A percentile compares a stretch with the other conserved stretches of the same genome.
phyloP scores from a whole-genome alignment of 805 yeast genomes.

The Teunomyces panamensis region DNA sequence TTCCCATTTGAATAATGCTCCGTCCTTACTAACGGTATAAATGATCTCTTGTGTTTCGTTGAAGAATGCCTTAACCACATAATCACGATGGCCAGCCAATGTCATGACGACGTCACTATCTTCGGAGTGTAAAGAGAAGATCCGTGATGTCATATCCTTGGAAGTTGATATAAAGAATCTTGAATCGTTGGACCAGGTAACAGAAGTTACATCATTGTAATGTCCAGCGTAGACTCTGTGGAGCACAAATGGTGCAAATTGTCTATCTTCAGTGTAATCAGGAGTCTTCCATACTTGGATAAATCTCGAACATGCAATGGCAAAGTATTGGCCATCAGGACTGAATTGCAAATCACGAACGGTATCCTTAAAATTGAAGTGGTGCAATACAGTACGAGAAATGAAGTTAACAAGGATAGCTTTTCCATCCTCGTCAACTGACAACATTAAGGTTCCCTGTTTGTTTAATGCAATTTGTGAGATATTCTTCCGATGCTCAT shows the following conservation, averaged over 20 bases:
- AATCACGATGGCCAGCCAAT: constrained; percentile 89
- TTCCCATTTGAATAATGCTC: constrained; percentile 92
- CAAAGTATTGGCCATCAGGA: constrained; percentile 85
- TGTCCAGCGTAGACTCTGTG: constrained; percentile 92
- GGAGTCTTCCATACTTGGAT: constrained; percentile 96
- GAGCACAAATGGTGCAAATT: constrained; percentile 93
- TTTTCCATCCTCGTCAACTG: constrained; percentile 89
- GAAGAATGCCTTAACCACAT: constrained; percentile 84
- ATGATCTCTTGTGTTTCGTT: constrained; percentile 84
- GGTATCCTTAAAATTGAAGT: constrained; percentile 84
- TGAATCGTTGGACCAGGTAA: constrained; percentile 90
- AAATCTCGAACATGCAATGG: constrained; percentile 77
- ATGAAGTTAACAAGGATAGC: constrained; percentile 86
- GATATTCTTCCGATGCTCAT: constrained; percentile 88
- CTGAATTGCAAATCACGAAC: constrained; percentile 78
- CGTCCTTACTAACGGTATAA: constrained; percentile 90
- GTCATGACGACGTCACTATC: constrained; percentile 74
- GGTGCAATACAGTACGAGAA: constrained; percentile 82
- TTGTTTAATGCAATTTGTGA: constrained; percentile 75
- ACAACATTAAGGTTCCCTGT: constrained; percentile 73
- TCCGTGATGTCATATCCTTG: constrained; percentile 84
- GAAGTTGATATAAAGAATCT: constrained; percentile 83
- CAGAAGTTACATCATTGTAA: constrained; percentile 70
- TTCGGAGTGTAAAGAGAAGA: constrained; percentile 72
- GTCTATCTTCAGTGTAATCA: constrained; percentile 72